Evolutionary conservation across 352 stramenopile genomes (phyloP), one percentile per base, ranked within the genome.

Genomic region (Phytophthora meadii): DNA sequence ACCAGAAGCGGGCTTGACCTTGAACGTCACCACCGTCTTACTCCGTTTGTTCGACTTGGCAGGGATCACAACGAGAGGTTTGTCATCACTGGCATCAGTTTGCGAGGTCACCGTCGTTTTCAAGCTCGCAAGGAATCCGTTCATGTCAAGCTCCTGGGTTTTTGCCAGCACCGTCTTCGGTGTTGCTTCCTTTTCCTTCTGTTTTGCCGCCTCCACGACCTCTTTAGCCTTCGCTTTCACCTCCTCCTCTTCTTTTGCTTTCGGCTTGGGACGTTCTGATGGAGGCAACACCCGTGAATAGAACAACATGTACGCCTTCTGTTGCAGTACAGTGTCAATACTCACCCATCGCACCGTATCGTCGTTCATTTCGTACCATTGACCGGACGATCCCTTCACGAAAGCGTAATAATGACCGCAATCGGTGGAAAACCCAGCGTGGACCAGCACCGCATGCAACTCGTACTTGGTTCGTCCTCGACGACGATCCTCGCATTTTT

Each of bases 331-430:
- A 5, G 82, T 95, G 32, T 95, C 82, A n/a, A 93, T 2, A 49
- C 84, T 92, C 15, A 97, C 90, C 82, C 92, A 93, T 30, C 87
- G 78, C 22, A 97, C 90, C 14, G 76, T 83, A 41, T 94, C 84
- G 59, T 98, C 92, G 64, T 98, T 96, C 90, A 97, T 97, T 61
- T 95, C 83, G 63, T 96, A 94, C 92, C 92, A 98, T 64, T 93
- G 83, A n/a, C 90, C 87, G 0, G 90, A 94, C 11, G 86, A 83
- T 11, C 88, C 90, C 42, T 92, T 90, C 0, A 97, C 84, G 51
- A 97, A 97, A 22, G 88, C 80, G 55, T 95, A 97, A 70, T 98
- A 98, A 61, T 98, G 92, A 14, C 92, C 92, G 34, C 86, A 95
- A 59, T 95, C 82, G 9, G 92, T 92, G n/a, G 86, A 96, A 59